phyloP scores from a whole-genome alignment of 2,329 filamentous ascomycete species.

The Hawksworthiomyces lignivorus region DNA sequence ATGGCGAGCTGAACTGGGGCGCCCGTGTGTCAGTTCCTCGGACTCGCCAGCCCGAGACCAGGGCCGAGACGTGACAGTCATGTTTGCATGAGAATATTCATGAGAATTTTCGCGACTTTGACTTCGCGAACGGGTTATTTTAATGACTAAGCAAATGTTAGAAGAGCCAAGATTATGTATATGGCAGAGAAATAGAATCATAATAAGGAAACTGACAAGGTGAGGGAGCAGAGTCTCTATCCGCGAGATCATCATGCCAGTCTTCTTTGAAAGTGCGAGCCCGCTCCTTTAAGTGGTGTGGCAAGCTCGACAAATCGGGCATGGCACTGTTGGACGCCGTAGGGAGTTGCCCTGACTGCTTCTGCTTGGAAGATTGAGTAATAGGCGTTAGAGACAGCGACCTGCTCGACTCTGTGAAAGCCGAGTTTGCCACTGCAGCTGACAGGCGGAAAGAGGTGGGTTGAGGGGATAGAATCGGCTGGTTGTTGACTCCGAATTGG shows the following conservation, averaged over 20 bases:
- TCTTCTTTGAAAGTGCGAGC: constrained; percentile 1
- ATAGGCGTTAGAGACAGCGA: constrained; percentile 5
- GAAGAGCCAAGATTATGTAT: too few species aligned
- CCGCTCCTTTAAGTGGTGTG: constrained; percentile 6
- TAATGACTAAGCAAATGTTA: constrained; percentile 6
- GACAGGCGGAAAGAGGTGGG: constrained; percentile 14
- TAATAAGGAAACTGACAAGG: constrained; percentile 18
- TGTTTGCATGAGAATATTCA: constrained; percentile 3
- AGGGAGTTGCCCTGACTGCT: background rate
- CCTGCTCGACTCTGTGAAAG: constrained; percentile 2
- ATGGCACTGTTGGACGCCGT: background rate
- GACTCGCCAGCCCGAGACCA: background rate
- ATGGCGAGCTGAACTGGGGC: constrained; percentile 8
- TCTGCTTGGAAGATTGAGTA: too few species aligned
- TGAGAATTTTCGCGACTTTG: constrained; percentile 1
- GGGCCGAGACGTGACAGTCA: background rate
- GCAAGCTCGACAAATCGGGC: constrained; percentile 8
- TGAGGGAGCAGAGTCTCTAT: constrained; percentile 14
- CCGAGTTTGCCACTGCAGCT: constrained; percentile 4
- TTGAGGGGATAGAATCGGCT: constrained; percentile 9
- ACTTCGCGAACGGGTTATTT: constrained; percentile 9
- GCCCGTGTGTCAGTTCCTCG: constrained; percentile 3
- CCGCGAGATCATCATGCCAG: constrained; percentile 5
- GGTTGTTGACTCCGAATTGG: constrained; percentile 3
- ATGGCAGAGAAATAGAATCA: too few species aligned